Conservation (phyloP, 75 land plant species). For the Gnetum montanum region DNA sequence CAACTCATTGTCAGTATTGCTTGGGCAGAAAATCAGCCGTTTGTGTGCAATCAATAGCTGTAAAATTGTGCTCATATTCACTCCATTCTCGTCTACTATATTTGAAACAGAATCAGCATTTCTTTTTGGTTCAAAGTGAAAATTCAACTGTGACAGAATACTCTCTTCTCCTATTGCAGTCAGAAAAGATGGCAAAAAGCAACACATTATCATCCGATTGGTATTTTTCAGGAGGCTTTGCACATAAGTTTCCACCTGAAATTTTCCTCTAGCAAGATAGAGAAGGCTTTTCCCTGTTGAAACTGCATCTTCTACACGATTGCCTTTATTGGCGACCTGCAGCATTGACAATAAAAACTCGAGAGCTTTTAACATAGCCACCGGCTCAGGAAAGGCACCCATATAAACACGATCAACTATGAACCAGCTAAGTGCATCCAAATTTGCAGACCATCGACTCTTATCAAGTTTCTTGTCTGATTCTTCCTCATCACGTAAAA, state of each 20-base stretch:
- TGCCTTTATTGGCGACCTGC: constrained; percentile 89
- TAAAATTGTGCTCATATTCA: constrained; percentile 68
- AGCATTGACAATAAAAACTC: constrained; percentile 94
- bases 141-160: constrained; percentile 36
- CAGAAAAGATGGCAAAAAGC: constrained; percentile 66
- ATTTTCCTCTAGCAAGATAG: constrained; percentile 66
- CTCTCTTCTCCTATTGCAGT: constrained; percentile 60
- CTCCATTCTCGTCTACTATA: constrained; percentile 17
- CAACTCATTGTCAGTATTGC: constrained; percentile 77
- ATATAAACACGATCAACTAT: constrained; percentile 96
- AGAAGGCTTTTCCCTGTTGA: constrained; percentile 75
- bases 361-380: constrained; percentile 55
- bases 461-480: constrained; percentile 82
- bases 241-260: constrained; percentile 78
- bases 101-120: constrained; percentile 5
- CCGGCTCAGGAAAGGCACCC: constrained; percentile 86
- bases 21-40: constrained; percentile 79
- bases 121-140: constrained; percentile 37
- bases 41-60: constrained; percentile 84
- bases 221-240: constrained; percentile 76
- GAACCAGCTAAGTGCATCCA: constrained; percentile 77
- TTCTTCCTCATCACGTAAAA: constrained; percentile 96
- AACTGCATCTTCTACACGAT: constrained; percentile 71
- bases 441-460: constrained; percentile 79
- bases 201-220: constrained; percentile 88